Evolutionary conservation across 2,329 filamentous ascomycete species (phyloP), one percentile per base, ranked within the genome.

Genomic region (Talaromyces albobiverticillius): DNA sequence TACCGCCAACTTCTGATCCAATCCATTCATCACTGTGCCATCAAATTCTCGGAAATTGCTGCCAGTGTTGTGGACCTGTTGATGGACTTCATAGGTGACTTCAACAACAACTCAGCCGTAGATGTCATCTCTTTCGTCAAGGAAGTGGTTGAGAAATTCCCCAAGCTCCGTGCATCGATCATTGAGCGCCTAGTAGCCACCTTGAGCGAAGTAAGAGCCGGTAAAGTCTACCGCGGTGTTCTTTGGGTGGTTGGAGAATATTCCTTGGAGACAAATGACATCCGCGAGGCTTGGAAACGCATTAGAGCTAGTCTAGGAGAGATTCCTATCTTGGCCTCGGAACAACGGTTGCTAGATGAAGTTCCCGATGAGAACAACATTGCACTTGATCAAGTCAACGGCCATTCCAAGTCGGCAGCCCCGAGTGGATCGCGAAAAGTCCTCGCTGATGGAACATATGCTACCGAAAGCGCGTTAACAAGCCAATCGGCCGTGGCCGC

Each of bases 121-220:
- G 94, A 99, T 72, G 93, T 99, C 51, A 97, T 99, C 67, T 92
- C 90, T 53, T 99, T 99, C 68, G 92, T 99, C 60, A 99, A 99
- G 76, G 94, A 99, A 71, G 94, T 99, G 3, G 93, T 97, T 6
- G 94, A 99, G 76, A 96, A 95, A 67, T 99, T 97, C 78, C 94
- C 94, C 7, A 86, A 89, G 63, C 82, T 99, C 55, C 86, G 94
- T 57, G 84, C 86, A 31, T 88, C 89, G 1, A 97, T 99, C 62
- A 87, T 97, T 6, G 85, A 88, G 65, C 88, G 92, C 57, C 79
- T 99, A 14, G 92, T 97, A 6, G 88, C 89, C 13, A 97, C 94
- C 1, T 79, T 99, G 42, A 87, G 87, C 64, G 94, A 99, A 71
- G 94, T 99, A 23, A 87, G 94, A 57, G 92, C 94, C 59, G 94